phyloP scores from a whole-genome alignment of 352 stramenopile genomes.

The Phytophthora capsici region DNA sequence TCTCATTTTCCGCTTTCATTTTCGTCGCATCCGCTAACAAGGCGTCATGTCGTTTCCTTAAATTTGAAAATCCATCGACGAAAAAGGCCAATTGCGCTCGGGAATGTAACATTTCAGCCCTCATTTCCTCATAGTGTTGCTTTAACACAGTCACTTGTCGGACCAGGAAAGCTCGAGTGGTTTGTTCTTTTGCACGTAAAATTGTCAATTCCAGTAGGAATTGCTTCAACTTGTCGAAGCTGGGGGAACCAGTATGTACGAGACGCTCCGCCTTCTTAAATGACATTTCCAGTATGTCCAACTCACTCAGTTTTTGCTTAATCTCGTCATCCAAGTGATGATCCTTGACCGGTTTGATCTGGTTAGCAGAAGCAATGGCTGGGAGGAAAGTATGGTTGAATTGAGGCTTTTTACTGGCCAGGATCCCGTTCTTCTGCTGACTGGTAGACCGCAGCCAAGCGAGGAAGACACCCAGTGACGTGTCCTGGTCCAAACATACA shows the following conservation, averaged over 20 bases:
- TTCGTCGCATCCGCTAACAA: conserved; percentile 59
- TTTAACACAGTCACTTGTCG: conserved; percentile 55
- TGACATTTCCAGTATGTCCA: conserved; percentile 54
- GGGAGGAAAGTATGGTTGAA: conserved; percentile 79
- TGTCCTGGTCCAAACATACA: conserved; percentile 78
- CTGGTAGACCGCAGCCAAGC: conserved; percentile 56
- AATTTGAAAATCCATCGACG: conserved; percentile 73
- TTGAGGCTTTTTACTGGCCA: conserved; percentile 39
- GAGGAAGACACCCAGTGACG: conserved; percentile 73
- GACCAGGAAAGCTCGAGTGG: conserved; percentile 58
- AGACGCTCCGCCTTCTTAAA: conserved; percentile 71
- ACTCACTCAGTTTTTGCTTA: conserved; percentile 37
- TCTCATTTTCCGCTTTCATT: conserved; percentile 71
- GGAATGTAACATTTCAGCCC: conserved; percentile 66
- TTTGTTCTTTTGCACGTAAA: conserved; percentile 67
- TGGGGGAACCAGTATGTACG: conserved; percentile 59
- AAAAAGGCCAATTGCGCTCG: conserved; percentile 80
- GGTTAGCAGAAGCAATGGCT: conserved; percentile 33
- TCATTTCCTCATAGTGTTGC: conserved; percentile 63
- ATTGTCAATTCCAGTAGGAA: conserved; percentile 71
- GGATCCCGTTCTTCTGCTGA: conserved; percentile 22
- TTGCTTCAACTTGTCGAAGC: conserved; percentile 81
- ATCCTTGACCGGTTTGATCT: conserved; percentile 42
- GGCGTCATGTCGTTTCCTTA: conserved; percentile 68
- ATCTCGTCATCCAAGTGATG: conserved; percentile 74